phyloP scores from a whole-genome alignment of 805 yeast genomes.

The Candida ascalaphidarum region DNA sequence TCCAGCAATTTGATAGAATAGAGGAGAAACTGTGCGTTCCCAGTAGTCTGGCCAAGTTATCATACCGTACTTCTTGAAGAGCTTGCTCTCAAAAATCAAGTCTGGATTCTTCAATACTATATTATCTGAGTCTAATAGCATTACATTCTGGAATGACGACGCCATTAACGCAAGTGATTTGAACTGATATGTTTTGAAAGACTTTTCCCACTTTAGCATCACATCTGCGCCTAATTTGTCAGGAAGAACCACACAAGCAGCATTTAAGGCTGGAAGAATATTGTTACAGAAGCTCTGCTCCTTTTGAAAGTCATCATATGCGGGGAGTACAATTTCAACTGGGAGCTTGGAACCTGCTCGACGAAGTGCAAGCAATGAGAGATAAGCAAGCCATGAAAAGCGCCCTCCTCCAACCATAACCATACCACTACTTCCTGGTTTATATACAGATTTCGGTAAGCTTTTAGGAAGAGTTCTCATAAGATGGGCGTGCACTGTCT shows the following conservation, averaged over 20 bases:
- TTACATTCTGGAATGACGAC: constrained; percentile 24
- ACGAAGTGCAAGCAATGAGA: constrained; percentile 32
- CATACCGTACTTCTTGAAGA: constrained; percentile 24
- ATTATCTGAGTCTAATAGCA: constrained; percentile 29
- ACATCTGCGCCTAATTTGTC: constrained; percentile 44
- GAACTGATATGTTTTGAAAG: constrained; percentile 58
- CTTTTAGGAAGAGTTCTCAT: too few species aligned
- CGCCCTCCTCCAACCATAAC: constrained; percentile 38
- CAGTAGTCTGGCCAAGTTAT: constrained; percentile 38
- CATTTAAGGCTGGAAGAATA: constrained; percentile 54
- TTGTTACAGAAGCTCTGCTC: constrained; percentile 44
- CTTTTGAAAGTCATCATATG: constrained; percentile 25
- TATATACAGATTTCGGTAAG: too few species aligned
- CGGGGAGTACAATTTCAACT: constrained; percentile 35
- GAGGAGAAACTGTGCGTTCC: constrained; percentile 28
- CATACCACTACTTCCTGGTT: constrained; percentile 17
- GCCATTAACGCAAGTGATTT: constrained; percentile 46
- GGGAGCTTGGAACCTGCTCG: constrained; percentile 36
- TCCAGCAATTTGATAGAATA: constrained; percentile 26
- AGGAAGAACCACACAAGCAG: constrained; percentile 52
- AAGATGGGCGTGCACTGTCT: too few species aligned
- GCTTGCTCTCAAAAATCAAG: constrained; percentile 16
- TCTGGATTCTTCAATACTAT: constrained; percentile 22
- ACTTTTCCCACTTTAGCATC: constrained; percentile 19
- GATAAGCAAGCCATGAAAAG: constrained; percentile 31